phyloP scores from a whole-genome alignment of 306 rosid species.

The Parietaria judaica region DNA sequence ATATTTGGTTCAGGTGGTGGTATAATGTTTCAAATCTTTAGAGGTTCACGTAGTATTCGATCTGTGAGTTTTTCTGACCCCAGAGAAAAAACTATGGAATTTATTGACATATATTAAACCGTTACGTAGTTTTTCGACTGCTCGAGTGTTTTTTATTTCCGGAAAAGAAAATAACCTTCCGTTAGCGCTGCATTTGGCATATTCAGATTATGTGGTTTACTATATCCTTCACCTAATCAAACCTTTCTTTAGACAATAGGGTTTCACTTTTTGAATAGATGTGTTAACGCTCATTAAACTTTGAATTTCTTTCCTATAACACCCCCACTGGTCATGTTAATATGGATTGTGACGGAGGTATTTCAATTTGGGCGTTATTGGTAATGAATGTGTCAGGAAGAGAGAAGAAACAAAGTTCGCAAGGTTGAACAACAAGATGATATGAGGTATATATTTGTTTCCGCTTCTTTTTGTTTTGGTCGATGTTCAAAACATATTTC shows the following conservation, averaged over 20 bases:
- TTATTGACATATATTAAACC: constrained; percentile 6
- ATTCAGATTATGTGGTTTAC: not conserved
- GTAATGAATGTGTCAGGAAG: constrained; percentile 65
- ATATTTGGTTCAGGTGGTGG: constrained; percentile 45
- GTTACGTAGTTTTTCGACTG: constrained; percentile 5
- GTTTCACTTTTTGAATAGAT: not conserved
- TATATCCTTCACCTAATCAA: not conserved
- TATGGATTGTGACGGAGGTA: not conserved
- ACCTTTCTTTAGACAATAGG: not conserved
- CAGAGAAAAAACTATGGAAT: constrained; percentile 17
- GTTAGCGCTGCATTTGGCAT: not conserved
- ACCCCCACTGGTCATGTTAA: constrained; percentile 5
- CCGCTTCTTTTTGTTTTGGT: not conserved
- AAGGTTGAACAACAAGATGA: constrained; percentile 69
- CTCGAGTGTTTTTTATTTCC: not conserved
- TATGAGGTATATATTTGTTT: constrained; percentile 44
- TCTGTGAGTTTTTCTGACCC: constrained; percentile 36
- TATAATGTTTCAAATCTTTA: constrained; percentile 32
- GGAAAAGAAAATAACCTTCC: not conserved
- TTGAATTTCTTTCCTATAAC: not conserved
- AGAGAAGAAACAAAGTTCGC: constrained; percentile 67
- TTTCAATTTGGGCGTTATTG: constrained; percentile 25
- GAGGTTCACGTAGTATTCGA: constrained; percentile 27
- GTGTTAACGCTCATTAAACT: not conserved
- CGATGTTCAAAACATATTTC: constrained; percentile 1